These are phyloP conservation scores for Globisporangium cystogenes DNA, from an alignment of 352 stramenopile genomes.

Conservation along the genomic window DNA sequence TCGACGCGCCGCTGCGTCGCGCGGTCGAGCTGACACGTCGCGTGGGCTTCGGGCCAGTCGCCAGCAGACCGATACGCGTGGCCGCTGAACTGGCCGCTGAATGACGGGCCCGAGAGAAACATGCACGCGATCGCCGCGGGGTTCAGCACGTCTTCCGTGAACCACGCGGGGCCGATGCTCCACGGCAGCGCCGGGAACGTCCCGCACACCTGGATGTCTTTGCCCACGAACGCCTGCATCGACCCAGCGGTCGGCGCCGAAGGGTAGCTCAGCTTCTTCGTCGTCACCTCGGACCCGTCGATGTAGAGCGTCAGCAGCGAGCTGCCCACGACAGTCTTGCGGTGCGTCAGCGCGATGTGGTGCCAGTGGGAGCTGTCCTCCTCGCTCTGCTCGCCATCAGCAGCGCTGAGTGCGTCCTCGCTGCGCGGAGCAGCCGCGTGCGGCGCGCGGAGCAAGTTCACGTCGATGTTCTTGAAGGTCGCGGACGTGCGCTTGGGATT, in stretches of 20 bases:
- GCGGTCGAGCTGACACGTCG: constrained; percentile 48
- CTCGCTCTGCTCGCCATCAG: constrained; percentile 1
- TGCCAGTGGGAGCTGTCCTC: constrained; percentile 54
- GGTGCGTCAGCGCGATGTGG: constrained; percentile 66
- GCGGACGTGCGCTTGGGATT: constrained; percentile 44
- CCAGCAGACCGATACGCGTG: constrained; percentile 57
- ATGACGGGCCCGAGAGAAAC: constrained; percentile 62
- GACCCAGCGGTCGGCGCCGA: constrained; percentile 32
- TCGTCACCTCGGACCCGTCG: constrained; percentile 61
- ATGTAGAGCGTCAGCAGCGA: constrained; percentile 72
- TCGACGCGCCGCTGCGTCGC: constrained; percentile 55
- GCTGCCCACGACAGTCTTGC: constrained; percentile 62
- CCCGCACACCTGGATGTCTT: constrained; percentile 66
- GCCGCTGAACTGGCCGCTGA: constrained; percentile 54
- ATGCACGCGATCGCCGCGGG: constrained; percentile 43
- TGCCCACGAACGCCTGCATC: constrained; percentile 67
- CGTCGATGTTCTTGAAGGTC: constrained; percentile 59
- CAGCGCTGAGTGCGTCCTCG: not conserved
- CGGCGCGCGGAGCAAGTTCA: constrained; percentile 30
- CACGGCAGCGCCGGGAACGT: constrained; percentile 58
- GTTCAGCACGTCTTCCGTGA: constrained; percentile 53
- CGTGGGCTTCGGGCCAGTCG: constrained; percentile 65
- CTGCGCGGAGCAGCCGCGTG: not conserved
- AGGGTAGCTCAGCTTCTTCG: constrained; percentile 71
- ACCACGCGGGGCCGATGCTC: constrained; percentile 58